Percentiles rank a stretch among this genome's conserved stretches.
phyloP scores from a whole-genome alignment of 2,329 filamentous ascomycete species.

The Orbilia oligospora region DNA sequence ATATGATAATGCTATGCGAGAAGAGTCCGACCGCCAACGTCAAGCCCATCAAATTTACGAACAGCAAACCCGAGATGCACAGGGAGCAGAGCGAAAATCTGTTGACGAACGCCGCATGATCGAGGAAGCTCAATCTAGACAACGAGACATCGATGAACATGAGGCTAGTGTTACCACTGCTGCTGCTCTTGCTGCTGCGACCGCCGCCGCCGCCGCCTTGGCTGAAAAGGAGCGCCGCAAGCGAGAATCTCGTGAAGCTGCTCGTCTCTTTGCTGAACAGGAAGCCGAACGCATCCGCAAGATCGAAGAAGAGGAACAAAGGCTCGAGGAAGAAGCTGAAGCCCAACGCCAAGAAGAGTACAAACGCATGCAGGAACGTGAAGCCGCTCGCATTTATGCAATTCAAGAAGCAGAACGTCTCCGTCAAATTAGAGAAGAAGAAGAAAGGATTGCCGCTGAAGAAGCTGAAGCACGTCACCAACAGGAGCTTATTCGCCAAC shows the following conservation, averaged over 20 bases:
- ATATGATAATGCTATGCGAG: slow-evolving; percentile 26
- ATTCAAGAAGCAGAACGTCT: slow-evolving; percentile 57
- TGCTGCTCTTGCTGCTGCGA: slow-evolving; percentile 36
- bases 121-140: slow-evolving; percentile 38
- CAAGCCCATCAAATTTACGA: slow-evolving; percentile 54
- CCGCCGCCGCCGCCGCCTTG: slow-evolving; percentile 29
- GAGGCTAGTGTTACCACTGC: slow-evolving; percentile 26
- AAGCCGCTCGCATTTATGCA: slow-evolving; percentile 43
- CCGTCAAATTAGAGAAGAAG: slow-evolving; percentile 44
- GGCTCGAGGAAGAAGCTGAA: slow-evolving; percentile 43
- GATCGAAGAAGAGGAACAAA: slow-evolving; percentile 41
- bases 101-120: slow-evolving; percentile 27
- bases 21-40: slow-evolving; percentile 50
- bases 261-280: slow-evolving; percentile 40
- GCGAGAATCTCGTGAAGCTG: slow-evolving; percentile 52
- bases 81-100: slow-evolving; percentile 8
- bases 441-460: slow-evolving; percentile 36
- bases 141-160: slow-evolving; percentile 41
- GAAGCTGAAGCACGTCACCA: slow-evolving; percentile 44
- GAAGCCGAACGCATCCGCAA: slow-evolving; percentile 50
- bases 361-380: slow-evolving; percentile 35
- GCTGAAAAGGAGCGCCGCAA: slow-evolving; percentile 51
- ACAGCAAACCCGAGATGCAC: slow-evolving; percentile 47
- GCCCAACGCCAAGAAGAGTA: slow-evolving; percentile 32
- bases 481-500: slow-evolving; percentile 47